Base-by-base conservation (phyloP, 2,329 filamentous ascomycete genomes). In the Didymella sp. region DNA sequence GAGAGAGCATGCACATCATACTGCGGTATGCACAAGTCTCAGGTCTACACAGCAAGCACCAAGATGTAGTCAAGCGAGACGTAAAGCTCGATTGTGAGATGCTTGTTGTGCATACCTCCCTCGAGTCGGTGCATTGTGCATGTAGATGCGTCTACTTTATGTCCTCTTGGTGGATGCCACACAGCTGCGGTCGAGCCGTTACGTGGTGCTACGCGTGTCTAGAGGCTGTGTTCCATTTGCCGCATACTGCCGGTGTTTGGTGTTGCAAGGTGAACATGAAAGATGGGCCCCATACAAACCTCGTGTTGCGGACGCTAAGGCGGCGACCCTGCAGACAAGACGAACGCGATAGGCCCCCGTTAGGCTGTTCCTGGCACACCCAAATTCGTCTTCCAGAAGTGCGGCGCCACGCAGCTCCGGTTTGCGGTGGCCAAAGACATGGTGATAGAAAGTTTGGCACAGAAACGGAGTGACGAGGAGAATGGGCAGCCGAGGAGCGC, bases 301-400 rank as follows among this genome's bases (percentile, higher is more conserved):
- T 54, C 50, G 43, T 51, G 60, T 60, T 33, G 55, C 56, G 59
- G 56, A 44, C 52, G 54, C 61, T 61, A 64, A 31, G 46, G 43
- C 48, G 25, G 48, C 54, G 38, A 48, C 57, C 61, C 61, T 63
- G 61, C 61, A 61, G 47, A 59, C 59, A 60, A 62, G 59, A 44
- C 41, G 41, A 41, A 40, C 31, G 37, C 33, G 50, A 62, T 60
- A 56, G 60, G 60, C 52, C 17, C 19, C 27, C 42, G 33, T 46
- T 30, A n/a, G 25, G 25, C 33, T 40, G 56, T 58, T 55, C 53
- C 46, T 60, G 47, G 45, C 37, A 51, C 58, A 37, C 49, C 45
- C 51, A 48, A 61, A 56, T 47, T 31, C 53, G 58, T 53, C 61
- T 47, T 58, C 42, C 37, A 53, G 43, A 44, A 49, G 41, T 24